These are phyloP conservation scores for Ceratobasidium sp. DNA, from an alignment of 1,284 basidiomycete species.

Conservation along the genomic window DNA sequence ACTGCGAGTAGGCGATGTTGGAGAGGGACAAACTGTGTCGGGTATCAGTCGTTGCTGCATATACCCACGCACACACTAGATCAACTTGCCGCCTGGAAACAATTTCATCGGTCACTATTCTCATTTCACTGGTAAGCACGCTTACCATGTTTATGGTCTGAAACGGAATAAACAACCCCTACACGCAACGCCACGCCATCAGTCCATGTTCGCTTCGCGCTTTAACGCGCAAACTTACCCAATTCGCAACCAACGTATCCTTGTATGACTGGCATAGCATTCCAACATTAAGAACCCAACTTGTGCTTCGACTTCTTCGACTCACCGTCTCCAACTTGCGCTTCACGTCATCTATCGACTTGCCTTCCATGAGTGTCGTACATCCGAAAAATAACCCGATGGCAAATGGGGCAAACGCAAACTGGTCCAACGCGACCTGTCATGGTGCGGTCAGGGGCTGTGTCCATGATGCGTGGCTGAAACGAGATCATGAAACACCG, in stretches of 20 bases:
- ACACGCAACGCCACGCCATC: constrained; percentile 4
- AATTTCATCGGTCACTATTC: neutral
- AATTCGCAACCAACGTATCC: constrained; percentile 41
- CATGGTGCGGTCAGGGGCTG: neutral
- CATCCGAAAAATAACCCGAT: constrained; percentile 54
- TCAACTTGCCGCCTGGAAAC: constrained; percentile 11
- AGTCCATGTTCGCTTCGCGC: neutral
- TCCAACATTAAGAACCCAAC: neutral
- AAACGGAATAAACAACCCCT: constrained; percentile 51
- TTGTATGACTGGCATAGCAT: constrained; percentile 36
- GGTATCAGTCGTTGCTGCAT: constrained; percentile 9
- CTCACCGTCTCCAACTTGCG: constrained; percentile 50
- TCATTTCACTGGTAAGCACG: neutral
- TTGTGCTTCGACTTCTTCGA: neutral
- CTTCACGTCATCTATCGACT: constrained; percentile 51
- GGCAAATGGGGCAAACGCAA: constrained; percentile 53
- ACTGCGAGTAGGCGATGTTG: constrained; percentile 53
- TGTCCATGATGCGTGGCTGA: too few species aligned
- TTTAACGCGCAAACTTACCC: neutral
- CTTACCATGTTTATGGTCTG: constrained; percentile 53
- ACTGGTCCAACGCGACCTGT: constrained; percentile 52
- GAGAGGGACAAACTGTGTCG: constrained; percentile 51
- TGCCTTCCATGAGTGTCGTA: constrained; percentile 55
- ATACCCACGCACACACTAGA: neutral
- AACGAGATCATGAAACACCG: neutral